These are phyloP conservation scores for Dendrocalamus sinicus DNA, from an alignment of 176 grass and related monocot genomes.

Conservation along the genomic window DNA sequence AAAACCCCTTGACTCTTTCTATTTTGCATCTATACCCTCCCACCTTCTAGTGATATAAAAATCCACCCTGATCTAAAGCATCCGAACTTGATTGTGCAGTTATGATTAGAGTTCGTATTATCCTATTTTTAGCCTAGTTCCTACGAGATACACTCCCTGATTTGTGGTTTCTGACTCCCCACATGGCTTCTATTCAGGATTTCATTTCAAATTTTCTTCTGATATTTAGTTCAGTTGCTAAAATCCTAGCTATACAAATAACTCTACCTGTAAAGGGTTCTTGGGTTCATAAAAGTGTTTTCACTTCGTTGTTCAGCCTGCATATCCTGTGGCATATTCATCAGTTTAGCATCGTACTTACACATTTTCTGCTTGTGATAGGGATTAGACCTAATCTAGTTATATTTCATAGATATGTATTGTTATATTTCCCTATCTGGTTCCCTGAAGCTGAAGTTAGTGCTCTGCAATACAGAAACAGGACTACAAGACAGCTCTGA, in stretches of 20 bases:
- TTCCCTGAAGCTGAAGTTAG: conserved; percentile 34
- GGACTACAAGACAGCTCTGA: conserved; percentile 90
- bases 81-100: background rate
- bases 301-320: background rate
- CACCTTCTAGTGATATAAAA: conserved; percentile 2
- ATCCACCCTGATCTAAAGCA: conserved; percentile 17
- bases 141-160: background rate
- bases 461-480: conserved; percentile 65
- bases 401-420: background rate
- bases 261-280: background rate
- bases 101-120: background rate
- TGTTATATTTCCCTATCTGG: conserved; percentile 19
- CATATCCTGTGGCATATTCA: background rate
- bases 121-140: background rate
- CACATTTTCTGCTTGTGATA: background rate
- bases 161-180: background rate
- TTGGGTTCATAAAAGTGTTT: background rate
- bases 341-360: background rate
- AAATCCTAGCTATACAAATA: background rate
- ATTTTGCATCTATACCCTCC: background rate
- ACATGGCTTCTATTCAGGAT: background rate
- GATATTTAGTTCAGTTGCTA: background rate
- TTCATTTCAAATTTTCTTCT: background rate
- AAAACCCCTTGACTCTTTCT: background rate
- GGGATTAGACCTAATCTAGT: background rate